A percentile compares a stretch with the other conserved stretches of the same genome.
phyloP scores from a whole-genome alignment of 1,139 yeast genomes.

The Arxiozyma telluris region DNA sequence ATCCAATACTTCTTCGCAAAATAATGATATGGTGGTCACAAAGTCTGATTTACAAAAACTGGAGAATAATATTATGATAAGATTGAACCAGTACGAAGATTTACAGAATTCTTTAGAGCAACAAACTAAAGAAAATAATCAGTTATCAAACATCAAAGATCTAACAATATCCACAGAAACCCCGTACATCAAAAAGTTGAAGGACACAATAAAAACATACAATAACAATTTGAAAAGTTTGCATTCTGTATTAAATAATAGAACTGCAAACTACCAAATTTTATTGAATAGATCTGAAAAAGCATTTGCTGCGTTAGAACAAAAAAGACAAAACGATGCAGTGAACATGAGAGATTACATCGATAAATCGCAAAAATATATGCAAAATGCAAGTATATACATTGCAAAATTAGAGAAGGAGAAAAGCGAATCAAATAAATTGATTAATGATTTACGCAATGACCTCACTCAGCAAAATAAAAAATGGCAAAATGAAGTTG shows the following conservation, averaged over 20 bases:
- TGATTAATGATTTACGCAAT: not conserved
- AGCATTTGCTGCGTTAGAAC: not conserved
- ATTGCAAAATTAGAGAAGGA: not conserved
- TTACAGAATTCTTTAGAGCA: conserved; percentile 3
- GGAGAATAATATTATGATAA: not conserved
- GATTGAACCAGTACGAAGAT: conserved; percentile 1
- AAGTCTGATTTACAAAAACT: not conserved
- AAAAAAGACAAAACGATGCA: not conserved
- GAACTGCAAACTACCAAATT: conserved; percentile 2
- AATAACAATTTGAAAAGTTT: not conserved
- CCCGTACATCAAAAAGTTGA: conserved; percentile 1
- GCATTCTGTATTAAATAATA: not conserved
- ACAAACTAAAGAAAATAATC: not conserved
- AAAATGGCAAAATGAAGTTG: not conserved
- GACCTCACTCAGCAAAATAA: not conserved
- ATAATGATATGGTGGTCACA: not conserved
- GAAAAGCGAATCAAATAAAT: not conserved
- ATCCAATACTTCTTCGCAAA: not conserved
- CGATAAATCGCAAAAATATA: not conserved
- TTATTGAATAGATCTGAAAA: not conserved
- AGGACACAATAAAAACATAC: not conserved
- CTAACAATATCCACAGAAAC: not conserved
- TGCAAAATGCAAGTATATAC: not conserved
- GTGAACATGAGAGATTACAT: conserved; percentile 1
- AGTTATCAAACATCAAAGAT: not conserved